phyloP scores from a whole-genome alignment of 805 yeast genomes.

The Ogataea chonburiensis region DNA sequence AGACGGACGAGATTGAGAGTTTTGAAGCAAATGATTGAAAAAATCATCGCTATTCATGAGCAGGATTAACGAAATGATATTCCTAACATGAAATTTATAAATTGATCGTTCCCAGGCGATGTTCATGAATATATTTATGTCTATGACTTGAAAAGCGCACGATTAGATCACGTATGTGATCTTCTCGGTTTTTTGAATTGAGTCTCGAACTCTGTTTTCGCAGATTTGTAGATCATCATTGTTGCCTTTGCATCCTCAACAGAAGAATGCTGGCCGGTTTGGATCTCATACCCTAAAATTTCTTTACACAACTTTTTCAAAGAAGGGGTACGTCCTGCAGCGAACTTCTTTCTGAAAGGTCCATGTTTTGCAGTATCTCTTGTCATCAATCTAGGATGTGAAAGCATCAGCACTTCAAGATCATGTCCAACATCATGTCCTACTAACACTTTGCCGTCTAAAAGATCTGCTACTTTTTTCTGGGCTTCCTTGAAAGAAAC shows the following conservation, averaged over 20 bases:
- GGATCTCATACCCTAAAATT: constrained; percentile 60
- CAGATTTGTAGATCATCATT: constrained; percentile 70
- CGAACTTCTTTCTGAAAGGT: constrained; percentile 54
- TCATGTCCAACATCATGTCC: constrained; percentile 89
- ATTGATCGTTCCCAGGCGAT: constrained; percentile 1
- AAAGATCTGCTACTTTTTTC: constrained; percentile 46
- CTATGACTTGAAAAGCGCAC: not conserved
- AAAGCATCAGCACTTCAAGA: constrained; percentile 59
- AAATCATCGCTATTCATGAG: constrained; percentile 20
- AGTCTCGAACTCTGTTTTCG: constrained; percentile 61
- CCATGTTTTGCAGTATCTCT: constrained; percentile 73
- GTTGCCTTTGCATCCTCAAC: constrained; percentile 90
- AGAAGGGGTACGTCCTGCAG: constrained; percentile 71
- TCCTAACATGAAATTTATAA: too few relatives aligned
- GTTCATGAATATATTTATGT: constrained; percentile 1
- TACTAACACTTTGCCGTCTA: constrained; percentile 59
- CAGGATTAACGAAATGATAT: constrained; percentile 20
- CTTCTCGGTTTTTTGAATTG: constrained; percentile 7
- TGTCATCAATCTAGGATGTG: constrained; percentile 61
- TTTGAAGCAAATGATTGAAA: constrained; percentile 17
- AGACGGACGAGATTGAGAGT: constrained; percentile 11
- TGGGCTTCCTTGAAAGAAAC: constrained; percentile 68
- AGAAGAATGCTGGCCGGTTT: constrained; percentile 75
- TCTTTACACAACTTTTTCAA: constrained; percentile 63
- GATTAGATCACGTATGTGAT: not conserved